Base-by-base conservation (phyloP, 73 alveolate species). In the Stentor coeruleus region DNA sequence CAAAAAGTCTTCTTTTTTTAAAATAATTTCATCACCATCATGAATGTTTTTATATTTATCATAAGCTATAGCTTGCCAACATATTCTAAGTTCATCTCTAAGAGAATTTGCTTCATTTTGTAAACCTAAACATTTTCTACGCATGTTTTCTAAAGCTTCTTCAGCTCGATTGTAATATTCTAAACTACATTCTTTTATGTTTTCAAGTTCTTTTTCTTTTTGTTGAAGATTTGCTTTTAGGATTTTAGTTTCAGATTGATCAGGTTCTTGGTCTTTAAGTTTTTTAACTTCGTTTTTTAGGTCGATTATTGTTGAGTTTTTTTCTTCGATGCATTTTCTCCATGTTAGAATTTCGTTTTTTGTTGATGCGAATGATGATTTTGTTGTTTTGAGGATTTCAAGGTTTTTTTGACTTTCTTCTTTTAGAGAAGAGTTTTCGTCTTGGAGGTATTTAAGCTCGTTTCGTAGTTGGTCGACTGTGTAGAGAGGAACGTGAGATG, bases 211-310 rank as follows among this genome's bases (percentile, higher is more conserved):
- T 11, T 20, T 49, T 20, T 11, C 20, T 11, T 20, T 49, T 49
- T 49, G 28, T 20, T 11, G 28, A 6, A 49, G 66, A 20, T 49
- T 20, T 49, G 66, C 6, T 20, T 49, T 49, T 6, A 49, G 28
- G 6, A 20, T 11, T 49, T 49, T 49, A 49, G 20, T 6, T 49
- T 49, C 66, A 11, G 66, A 49, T 20, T 49, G 66, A 11, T 6
- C 66, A 49, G 66, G 28, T 49, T 49, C 66, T 49, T 49, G 66
- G n/a, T n/a, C n/a, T n/a, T n/a, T n/a, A n/a, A n/a, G n/a, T n/a
- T n/a, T n/a, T n/a, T n/a, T n/a, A n/a, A n/a, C n/a, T n/a, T n/a
- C n/a, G n/a, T n/a, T n/a, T n/a, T n/a, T n/a, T n/a, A n/a, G n/a
- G n/a, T n/a, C n/a, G n/a, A n/a, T n/a, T n/a, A n/a, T n/a, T n/a